Evolutionary conservation across 768 basidiomycete genomes (phyloP), one percentile per base, ranked within the genome.

Genomic region (Lactifluus echinatus): DNA sequence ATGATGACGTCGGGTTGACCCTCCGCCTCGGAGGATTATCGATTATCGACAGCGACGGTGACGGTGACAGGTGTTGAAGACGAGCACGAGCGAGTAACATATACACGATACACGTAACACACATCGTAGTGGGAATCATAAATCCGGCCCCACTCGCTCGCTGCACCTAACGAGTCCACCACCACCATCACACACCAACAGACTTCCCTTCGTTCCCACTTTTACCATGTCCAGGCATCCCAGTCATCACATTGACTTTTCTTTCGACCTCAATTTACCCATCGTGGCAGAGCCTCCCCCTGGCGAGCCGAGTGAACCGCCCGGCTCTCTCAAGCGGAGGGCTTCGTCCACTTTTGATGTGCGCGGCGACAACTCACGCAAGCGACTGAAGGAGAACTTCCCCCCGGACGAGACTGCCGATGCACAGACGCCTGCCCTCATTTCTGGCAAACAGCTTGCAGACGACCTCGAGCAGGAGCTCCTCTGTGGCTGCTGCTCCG

Each of bases 401-500:
- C 61, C 63, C 19, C 53, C 56, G 14, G 46, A 62, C 40, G 53
- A 50, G 11, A 19, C 23, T 7, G 43, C 39, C 11, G 56, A 54
- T 37, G 28, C 52, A 43, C 50, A 61, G 52, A 8, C 44, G n/a
- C 63, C 56, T 31, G 21, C 50, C 17, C 46, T 46, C 56, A 59
- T 62, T 49, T 63, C 56, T 56, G 70, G 68, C 23, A 57, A 55
- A n/a, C 63, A 67, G 45, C 74, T 89, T 55, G 77, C 77, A 23
- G 81, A 85, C 40, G 80, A 85, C 63, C 71, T 90, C 53, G 80
- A 77, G 26, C 76, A 86, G 66, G 89, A 91, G 67, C 76, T 92
- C 39, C 84, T 89, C 62, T 93, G 90, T 64, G 90, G 87, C 21
- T 92, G 90, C 67, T 93, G 90, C 70, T 79, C 87, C 17, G 89